These are phyloP conservation scores for Phytophthora hibernalis DNA, from an alignment of 352 stramenopile genomes.

Conservation along the genomic window DNA sequence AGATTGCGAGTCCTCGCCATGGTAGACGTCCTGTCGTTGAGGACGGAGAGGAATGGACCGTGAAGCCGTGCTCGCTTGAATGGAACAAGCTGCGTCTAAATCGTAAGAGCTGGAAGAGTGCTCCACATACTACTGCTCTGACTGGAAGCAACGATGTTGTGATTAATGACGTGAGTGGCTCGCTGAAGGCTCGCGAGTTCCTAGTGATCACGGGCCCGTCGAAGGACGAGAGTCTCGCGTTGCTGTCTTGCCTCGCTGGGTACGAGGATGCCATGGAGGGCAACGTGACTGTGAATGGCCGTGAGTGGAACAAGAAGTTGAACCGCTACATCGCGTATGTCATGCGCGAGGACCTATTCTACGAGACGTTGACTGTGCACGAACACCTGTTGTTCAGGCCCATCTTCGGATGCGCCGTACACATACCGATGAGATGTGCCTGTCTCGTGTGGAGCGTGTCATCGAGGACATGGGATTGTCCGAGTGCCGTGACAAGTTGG, in stretches of 20 bases:
- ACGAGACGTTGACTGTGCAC: constrained; percentile 87
- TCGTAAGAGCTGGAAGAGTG: constrained; percentile 17
- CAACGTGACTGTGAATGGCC: constrained; percentile 72
- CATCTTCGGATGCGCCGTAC: constrained; percentile 74
- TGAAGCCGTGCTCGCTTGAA: constrained; percentile 32
- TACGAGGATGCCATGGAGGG: constrained; percentile 85
- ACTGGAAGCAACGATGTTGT: constrained; percentile 26
- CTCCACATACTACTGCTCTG: neutral
- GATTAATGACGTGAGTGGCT: constrained; percentile 55
- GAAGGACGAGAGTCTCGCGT: constrained; percentile 86
- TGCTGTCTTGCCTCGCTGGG: constrained; percentile 93
- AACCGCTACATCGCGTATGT: constrained; percentile 64
- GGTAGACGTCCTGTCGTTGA: neutral
- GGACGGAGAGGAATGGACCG: constrained; percentile 14
- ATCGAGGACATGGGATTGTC: constrained; percentile 67
- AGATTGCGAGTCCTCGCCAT: constrained; percentile 31
- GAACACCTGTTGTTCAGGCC: constrained; percentile 92
- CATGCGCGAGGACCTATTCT: constrained; percentile 89
- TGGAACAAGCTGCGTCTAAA: constrained; percentile 41
- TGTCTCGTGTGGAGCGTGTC: constrained; percentile 62
- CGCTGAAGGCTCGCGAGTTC: constrained; percentile 51
- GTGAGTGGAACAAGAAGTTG: constrained; percentile 46
- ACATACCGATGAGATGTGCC: constrained; percentile 34
- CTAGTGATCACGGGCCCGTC: constrained; percentile 68
- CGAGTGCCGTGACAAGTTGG: constrained; percentile 53